A percentile compares a stretch with the other conserved stretches of the same genome.
These are phyloP conservation scores for Vigna trinervia DNA, from an alignment of 306 rosid genomes.

Conservation along the genomic window DNA sequence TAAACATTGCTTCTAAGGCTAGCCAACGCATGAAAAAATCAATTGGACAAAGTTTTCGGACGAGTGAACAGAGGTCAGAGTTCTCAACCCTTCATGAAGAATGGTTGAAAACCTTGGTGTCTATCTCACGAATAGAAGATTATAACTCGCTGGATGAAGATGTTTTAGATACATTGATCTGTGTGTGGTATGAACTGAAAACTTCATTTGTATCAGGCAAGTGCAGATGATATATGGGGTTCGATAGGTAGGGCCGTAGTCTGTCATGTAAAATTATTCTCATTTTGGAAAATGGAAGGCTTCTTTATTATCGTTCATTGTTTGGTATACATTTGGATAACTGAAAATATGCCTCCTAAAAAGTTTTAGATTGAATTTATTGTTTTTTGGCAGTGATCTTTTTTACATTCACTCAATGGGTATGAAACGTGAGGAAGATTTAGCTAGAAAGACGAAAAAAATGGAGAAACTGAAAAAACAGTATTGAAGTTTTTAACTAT, in stretches of 20 bases:
- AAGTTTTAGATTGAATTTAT: neutral
- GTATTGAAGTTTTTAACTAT: neutral
- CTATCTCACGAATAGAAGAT: conserved; percentile 54
- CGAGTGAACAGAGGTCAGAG: conserved; percentile 80
- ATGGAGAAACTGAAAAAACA: neutral
- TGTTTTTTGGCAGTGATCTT: neutral
- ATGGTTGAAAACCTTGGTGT: conserved; percentile 74
- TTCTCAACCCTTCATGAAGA: conserved; percentile 94
- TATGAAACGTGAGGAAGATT: neutral
- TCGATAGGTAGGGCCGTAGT: neutral
- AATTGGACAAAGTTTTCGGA: conserved; percentile 64
- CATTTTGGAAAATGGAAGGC: neutral
- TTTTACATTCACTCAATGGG: neutral
- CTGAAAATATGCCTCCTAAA: neutral
- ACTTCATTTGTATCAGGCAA: conserved; percentile 57
- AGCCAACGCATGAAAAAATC: conserved; percentile 71
- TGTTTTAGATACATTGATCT: conserved; percentile 68
- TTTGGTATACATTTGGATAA: neutral
- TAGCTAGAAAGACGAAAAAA: neutral
- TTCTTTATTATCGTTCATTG: neutral
- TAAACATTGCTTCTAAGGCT: conserved; percentile 77
- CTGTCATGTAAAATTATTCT: conserved; percentile 40
- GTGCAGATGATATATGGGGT: conserved; percentile 16
- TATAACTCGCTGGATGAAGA: conserved; percentile 56
- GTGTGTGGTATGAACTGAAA: conserved; percentile 77